Conservation (phyloP, 129 eudicot genomes). For the Chrysanthemum makinoi region DNA sequence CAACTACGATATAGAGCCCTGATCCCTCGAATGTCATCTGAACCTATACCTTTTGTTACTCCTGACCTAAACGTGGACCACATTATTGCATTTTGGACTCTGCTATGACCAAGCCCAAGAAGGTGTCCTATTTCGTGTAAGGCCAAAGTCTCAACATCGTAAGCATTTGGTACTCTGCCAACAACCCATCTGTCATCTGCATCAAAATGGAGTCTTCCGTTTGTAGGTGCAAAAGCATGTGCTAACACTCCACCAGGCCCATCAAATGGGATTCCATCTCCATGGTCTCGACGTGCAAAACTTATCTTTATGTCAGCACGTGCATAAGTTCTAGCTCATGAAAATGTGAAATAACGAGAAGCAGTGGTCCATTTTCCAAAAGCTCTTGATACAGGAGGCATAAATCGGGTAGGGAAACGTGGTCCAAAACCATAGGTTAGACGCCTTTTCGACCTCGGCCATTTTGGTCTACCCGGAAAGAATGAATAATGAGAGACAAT, state of each 20-base stretch:
- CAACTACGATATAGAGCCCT: constrained; percentile 29
- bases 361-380: constrained; percentile 31
- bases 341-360: constrained; percentile 28
- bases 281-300: constrained; percentile 28
- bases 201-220: constrained; percentile 35
- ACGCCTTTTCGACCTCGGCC: constrained; percentile 24
- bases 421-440: constrained; percentile 34
- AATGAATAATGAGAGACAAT: constrained; percentile 26
- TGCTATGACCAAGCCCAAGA: constrained; percentile 39
- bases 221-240: constrained; percentile 35
- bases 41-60: constrained; percentile 25
- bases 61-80: constrained; percentile 23
- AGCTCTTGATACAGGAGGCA: constrained; percentile 23
- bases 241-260: constrained; percentile 41
- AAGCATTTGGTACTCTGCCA: constrained; percentile 23
- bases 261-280: constrained; percentile 40
- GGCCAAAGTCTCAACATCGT: constrained; percentile 32
- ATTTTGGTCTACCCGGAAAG: constrained; percentile 19
- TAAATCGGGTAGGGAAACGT: constrained; percentile 23
- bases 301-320: constrained; percentile 32
- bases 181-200: constrained; percentile 30
- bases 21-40: constrained; percentile 34
- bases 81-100: constrained; percentile 25
- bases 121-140: constrained; percentile 35
- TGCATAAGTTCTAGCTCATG: constrained; percentile 23